These are phyloP conservation scores for Colletotrichum phormii DNA, from an alignment of 2,329 filamentous ascomycete species.

Conservation along the genomic window DNA sequence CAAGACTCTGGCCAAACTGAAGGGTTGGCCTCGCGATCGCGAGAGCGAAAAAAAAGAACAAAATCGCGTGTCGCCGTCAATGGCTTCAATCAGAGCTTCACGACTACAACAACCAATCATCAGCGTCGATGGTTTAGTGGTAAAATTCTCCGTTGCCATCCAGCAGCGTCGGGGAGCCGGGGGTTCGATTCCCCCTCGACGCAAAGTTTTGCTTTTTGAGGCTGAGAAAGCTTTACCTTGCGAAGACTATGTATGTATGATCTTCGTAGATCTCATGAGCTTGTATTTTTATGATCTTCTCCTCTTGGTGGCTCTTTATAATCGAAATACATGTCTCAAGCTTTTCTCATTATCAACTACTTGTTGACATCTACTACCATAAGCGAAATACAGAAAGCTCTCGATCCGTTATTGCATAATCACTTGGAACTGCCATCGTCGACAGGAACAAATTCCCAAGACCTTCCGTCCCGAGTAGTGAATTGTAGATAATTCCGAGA, in stretches of 20 bases:
- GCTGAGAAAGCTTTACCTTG: fast-evolving
- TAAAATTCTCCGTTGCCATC: conserved; percentile 1
- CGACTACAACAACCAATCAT: neutral
- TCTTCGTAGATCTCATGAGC: too few relatives aligned
- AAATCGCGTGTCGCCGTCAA: too few relatives aligned
- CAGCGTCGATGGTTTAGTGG: conserved; percentile 2
- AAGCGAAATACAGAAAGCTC: neutral
- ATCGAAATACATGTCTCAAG: too few relatives aligned
- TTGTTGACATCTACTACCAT: neutral
- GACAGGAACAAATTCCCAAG: conserved; percentile 9
- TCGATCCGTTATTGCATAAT: neutral
- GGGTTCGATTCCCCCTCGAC: neutral
- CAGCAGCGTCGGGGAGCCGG: neutral
- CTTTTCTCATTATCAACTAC: neutral
- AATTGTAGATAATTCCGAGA: conserved; percentile 16
- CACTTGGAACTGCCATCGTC: neutral
- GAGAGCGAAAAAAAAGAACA: too few relatives aligned
- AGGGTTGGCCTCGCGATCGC: too few relatives aligned
- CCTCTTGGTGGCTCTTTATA: too few relatives aligned
- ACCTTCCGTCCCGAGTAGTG: neutral
- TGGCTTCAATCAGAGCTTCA: too few relatives aligned
- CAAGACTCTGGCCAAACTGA: too few relatives aligned
- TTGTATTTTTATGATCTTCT: too few relatives aligned
- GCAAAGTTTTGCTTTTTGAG: neutral
- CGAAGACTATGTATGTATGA: too few relatives aligned